A percentile compares a stretch with the other conserved stretches of the same genome.
Conservation (phyloP, 192 early-diverging fungal genomes). For the Tieghemiomyces parasiticus region DNA sequence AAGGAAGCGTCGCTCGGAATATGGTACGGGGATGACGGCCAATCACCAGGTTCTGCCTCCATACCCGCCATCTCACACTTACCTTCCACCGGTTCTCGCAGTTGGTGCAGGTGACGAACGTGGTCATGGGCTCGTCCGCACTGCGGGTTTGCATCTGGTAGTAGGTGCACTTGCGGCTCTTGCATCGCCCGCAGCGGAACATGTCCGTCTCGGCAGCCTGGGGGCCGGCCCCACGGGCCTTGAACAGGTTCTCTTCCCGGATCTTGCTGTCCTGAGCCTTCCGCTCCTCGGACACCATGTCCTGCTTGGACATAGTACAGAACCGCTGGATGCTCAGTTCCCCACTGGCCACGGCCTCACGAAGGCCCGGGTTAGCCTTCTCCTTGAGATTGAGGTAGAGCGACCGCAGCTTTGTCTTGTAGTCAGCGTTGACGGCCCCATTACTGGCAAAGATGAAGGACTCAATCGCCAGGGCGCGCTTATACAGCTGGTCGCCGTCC, state of each 20-base stretch:
- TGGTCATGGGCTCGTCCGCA: slow-evolving; percentile 99
- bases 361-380: slow-evolving; percentile 62
- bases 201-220: slow-evolving; percentile 74
- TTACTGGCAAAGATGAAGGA: slow-evolving; percentile 37
- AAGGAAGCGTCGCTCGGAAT: no score
- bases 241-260: slow-evolving; percentile 53
- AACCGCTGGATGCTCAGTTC: slow-evolving; percentile 45
- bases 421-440: slow-evolving; percentile 31
- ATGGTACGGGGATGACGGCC: no score
- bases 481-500: slow-evolving; percentile 33
- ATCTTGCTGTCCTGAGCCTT: slow-evolving; percentile 55
- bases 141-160: slow-evolving; percentile 94
- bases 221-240: slow-evolving; percentile 59
- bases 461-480: slow-evolving; percentile 46
- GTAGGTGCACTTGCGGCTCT: slow-evolving; percentile 70
- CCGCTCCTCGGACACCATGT: slow-evolving; percentile 84
- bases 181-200: slow-evolving; percentile 92
- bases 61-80: no score
- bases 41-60: no score
- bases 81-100: slow-evolving; percentile 84
- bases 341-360: slow-evolving; percentile 49
- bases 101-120: slow-evolving; percentile 81
- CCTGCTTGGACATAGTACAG: slow-evolving; percentile 68
- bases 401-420: slow-evolving; percentile 61
- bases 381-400: slow-evolving; percentile 62